Percentiles rank a stretch among this genome's conserved stretches.
Conservation (phyloP, 495 filamentous ascomycete species). For the Neurospora sp. region DNA sequence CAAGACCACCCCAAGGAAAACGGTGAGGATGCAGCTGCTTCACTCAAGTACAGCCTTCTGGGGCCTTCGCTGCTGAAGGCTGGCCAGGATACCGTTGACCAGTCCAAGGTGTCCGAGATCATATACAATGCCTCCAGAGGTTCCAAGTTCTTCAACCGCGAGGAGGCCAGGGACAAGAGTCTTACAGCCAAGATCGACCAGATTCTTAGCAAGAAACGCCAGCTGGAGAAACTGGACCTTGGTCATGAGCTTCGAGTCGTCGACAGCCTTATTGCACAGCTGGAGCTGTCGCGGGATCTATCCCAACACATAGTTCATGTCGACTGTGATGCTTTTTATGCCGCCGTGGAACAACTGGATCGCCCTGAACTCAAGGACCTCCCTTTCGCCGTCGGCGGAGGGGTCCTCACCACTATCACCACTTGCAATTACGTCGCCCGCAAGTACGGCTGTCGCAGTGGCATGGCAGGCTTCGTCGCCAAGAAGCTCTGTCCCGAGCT, state of each 20-base stretch:
- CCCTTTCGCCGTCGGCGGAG: constrained; percentile 88
- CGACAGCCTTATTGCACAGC: constrained; percentile 70
- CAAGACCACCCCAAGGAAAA: not conserved
- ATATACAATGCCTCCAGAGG: constrained; percentile 97
- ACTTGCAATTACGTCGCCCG: constrained; percentile 93
- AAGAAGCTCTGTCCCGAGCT: constrained; percentile 88
- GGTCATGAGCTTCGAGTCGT: constrained; percentile 60
- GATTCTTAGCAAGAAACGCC: constrained; percentile 64
- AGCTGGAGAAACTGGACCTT: constrained; percentile 69
- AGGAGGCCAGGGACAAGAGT: constrained; percentile 69
- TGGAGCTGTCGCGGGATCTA: constrained; percentile 74
- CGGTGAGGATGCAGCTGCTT: constrained; percentile 14
- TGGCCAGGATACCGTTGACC: constrained; percentile 89
- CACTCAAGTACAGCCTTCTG: constrained; percentile 58
- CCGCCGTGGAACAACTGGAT: constrained; percentile 83
- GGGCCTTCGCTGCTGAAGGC: constrained; percentile 91
- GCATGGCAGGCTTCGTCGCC: constrained; percentile 94
- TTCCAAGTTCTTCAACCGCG: constrained; percentile 93
- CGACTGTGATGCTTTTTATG: constrained; percentile 92
- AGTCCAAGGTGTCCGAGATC: constrained; percentile 88
- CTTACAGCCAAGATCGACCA: constrained; percentile 81
- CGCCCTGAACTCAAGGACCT: constrained; percentile 79
- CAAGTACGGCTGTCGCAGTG: constrained; percentile 81
- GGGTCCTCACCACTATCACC: constrained; percentile 53
- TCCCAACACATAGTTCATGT: constrained; percentile 78